Percentiles rank a stretch among this genome's conserved stretches.
phyloP scores from a whole-genome alignment of 805 yeast species.

The Candida nemodendra region DNA sequence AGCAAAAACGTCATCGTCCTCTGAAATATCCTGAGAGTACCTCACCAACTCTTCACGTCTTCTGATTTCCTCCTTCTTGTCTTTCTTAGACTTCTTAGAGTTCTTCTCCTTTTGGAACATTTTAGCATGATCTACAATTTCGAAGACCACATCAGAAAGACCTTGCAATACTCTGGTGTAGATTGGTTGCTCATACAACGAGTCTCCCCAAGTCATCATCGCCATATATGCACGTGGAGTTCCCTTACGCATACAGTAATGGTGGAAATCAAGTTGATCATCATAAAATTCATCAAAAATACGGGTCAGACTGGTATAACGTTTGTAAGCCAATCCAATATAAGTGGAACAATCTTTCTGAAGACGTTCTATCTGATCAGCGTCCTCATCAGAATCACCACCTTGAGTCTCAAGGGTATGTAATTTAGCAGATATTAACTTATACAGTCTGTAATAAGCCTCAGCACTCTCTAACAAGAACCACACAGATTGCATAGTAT shows the following conservation, averaged over 20 bases:
- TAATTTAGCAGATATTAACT: constrained; percentile 26
- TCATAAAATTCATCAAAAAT: constrained; percentile 68
- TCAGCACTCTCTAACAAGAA: constrained; percentile 82
- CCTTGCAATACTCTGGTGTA: constrained; percentile 71
- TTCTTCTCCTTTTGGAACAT: constrained; percentile 18
- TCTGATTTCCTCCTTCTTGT: constrained; percentile 56
- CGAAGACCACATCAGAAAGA: constrained; percentile 55
- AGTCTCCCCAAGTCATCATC: constrained; percentile 81
- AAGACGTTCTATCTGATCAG: constrained; percentile 42
- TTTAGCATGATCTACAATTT: constrained; percentile 29
- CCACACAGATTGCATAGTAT: constrained; percentile 90
- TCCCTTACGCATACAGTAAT: constrained; percentile 86
- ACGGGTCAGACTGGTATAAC: constrained; percentile 64
- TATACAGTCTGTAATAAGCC: constrained; percentile 65
- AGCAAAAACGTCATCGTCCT: constrained; percentile 63
- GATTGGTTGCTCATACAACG: constrained; percentile 64
- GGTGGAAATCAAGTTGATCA: constrained; percentile 94
- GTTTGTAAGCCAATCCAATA: constrained; percentile 75
- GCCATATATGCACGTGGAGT: constrained; percentile 81
- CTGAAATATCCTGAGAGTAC: constrained; percentile 34
- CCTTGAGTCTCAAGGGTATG: constrained; percentile 16
- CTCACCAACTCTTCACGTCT: constrained; percentile 54
- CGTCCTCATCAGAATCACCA: constrained; percentile 32
- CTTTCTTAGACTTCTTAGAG: constrained; percentile 37
- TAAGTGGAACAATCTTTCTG: constrained; percentile 32